Evolutionary conservation across 495 filamentous ascomycete genomes (phyloP).

Genomic region (Monascus purpureus): DNA sequence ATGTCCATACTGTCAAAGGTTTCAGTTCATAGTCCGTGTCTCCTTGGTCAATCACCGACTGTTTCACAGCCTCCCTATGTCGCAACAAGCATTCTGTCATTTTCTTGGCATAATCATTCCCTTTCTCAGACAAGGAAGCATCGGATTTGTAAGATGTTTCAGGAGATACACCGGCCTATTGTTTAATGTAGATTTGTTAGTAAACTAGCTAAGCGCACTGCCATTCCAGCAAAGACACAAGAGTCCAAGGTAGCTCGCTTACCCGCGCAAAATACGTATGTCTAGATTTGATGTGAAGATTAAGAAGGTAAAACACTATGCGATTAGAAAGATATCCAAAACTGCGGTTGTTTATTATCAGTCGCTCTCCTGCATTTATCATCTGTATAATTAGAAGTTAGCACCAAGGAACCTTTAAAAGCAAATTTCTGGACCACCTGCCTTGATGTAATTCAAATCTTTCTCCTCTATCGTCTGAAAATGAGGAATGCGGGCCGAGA

Average conservation of each 20-base stretch:
- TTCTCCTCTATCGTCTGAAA: conserved; percentile 94
- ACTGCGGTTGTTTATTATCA: conserved; percentile 86
- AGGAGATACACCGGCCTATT: conserved; percentile 44
- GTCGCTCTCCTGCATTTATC: conserved; percentile 90
- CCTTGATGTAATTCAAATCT: conserved; percentile 91
- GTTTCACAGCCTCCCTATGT: conserved; percentile 70
- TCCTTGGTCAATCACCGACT: conserved; percentile 50
- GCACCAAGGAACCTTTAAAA: too few species aligned
- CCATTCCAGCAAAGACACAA: background rate
- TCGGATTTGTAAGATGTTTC: conserved; percentile 86
- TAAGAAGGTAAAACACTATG: conserved; percentile 96
- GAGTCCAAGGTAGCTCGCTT: conserved; percentile 16
- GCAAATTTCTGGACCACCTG: too few species aligned
- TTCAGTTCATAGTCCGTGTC: conserved; percentile 56
- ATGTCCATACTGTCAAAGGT: conserved; percentile 85
- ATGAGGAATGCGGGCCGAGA: conserved; percentile 80
- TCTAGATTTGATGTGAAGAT: conserved; percentile 88
- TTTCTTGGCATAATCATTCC: conserved; percentile 70
- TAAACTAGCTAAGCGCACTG: background rate
- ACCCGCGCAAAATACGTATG: conserved; percentile 88
- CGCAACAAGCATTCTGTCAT: conserved; percentile 71
- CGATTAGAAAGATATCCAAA: conserved; percentile 92
- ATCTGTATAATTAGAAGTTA: conserved; percentile 40
- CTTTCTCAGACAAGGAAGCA: conserved; percentile 67
- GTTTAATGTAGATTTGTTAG: background rate